A percentile compares a stretch with the other conserved stretches of the same genome.
Conservation (phyloP, 116 monocot genomes). For the Zostera marina region DNA sequence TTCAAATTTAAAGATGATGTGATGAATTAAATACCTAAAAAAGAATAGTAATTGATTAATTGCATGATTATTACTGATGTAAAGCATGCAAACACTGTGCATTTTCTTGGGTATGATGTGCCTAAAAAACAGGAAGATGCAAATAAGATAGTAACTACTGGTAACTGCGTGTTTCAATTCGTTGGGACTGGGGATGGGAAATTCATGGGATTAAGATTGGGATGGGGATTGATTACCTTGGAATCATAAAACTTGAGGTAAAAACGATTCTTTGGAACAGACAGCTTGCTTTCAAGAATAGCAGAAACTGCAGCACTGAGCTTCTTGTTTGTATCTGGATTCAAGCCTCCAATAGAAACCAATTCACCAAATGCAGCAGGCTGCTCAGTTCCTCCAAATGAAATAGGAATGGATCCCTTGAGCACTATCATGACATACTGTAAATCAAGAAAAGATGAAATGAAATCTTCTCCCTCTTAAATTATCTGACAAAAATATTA, state of each 20-base stretch:
- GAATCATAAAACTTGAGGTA: conserved; percentile 82
- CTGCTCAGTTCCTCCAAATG: conserved; percentile 67
- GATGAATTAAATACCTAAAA: not conserved
- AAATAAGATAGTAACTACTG: conserved; percentile 27
- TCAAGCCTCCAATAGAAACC: conserved; percentile 82
- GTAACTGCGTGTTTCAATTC: not conserved
- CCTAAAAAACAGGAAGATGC: conserved; percentile 48
- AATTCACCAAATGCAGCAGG: conserved; percentile 86
- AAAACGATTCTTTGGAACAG: conserved; percentile 69
- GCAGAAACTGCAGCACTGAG: conserved; percentile 56
- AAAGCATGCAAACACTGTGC: conserved; percentile 85
- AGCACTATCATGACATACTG: conserved; percentile 94
- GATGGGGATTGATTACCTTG: conserved; percentile 35
- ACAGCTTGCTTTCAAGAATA: conserved; percentile 56
- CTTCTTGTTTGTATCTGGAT: conserved; percentile 70
- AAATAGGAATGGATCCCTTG: conserved; percentile 75
- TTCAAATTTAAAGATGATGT: not conserved
- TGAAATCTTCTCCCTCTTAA: no score
- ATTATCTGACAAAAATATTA: no score
- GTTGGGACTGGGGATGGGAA: no score
- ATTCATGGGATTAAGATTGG: not conserved
- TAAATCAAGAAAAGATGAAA: not conserved
- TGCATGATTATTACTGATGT: conserved; percentile 81
- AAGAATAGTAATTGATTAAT: conserved; percentile 18
- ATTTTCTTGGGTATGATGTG: conserved; percentile 60